A percentile compares a stretch with the other conserved stretches of the same genome.
Conservation (phyloP, 495 filamentous ascomycete genomes). For the Penicillium maclennaniae region DNA sequence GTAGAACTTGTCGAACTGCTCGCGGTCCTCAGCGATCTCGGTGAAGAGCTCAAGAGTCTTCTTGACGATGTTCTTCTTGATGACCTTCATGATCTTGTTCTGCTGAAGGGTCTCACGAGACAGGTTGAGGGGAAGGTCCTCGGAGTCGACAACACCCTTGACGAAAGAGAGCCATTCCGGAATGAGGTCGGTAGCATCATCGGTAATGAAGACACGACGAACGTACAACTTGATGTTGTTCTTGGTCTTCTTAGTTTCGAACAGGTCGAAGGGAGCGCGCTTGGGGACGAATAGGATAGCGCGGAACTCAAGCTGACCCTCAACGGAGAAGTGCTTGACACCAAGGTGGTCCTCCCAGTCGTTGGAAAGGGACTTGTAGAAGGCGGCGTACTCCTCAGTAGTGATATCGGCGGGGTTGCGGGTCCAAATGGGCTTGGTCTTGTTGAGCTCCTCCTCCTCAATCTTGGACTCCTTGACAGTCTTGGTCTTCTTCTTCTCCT, state of each 20-base stretch:
- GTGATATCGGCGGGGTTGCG: conserved; percentile 95
- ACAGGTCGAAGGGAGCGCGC: conserved; percentile 98
- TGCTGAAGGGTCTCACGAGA: conserved; percentile 99
- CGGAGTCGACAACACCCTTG: conserved; percentile 99
- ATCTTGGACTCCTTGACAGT: conserved; percentile 98
- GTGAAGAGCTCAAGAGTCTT: conserved; percentile 99
- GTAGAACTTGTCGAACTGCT: conserved; percentile 99
- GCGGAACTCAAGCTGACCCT: conserved; percentile 99
- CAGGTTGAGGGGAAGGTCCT: conserved; percentile 97
- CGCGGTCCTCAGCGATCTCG: conserved; percentile 98
- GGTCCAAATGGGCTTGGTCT: conserved; percentile 99
- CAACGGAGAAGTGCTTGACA: conserved; percentile 99
- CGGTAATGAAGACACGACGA: conserved; percentile 99
- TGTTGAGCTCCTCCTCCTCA: conserved; percentile 99
- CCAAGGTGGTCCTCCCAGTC: conserved; percentile 99
- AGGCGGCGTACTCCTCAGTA: conserved; percentile 93
- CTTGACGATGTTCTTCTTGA: conserved; percentile 99
- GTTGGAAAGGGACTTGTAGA: conserved; percentile 99
- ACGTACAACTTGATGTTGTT: conserved; percentile 99
- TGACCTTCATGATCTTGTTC: conserved; percentile 99
- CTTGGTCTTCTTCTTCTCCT: conserved; percentile 89
- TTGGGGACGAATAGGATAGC: conserved; percentile 99
- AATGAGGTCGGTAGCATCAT: conserved; percentile 97
- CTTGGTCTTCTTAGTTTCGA: conserved; percentile 99
- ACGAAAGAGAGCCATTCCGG: conserved; percentile 99